Base-by-base conservation (phyloP, 1,284 basidiomycete genomes). In the Naganishia liquefaciens region DNA sequence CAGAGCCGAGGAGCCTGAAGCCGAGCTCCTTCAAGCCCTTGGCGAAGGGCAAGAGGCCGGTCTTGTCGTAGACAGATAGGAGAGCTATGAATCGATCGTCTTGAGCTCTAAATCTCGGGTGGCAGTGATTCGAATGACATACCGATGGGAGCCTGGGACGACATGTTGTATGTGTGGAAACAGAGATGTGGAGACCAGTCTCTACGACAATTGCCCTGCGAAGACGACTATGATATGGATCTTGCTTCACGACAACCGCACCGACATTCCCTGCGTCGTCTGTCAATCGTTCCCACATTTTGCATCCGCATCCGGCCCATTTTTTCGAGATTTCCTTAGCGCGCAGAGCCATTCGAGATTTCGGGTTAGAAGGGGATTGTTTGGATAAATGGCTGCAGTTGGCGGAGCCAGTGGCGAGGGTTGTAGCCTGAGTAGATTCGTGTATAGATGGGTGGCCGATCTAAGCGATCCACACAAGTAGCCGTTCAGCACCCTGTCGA, bases 21-120 rank as follows among this genome's bases (percentile, higher is more conserved):
- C 94, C 94, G 61, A 87, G 85, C 61, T 84, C 83, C 70, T 86
- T 84, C 65, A 99, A 87, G 33, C 87, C 89, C 73, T 87, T 85
- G 44, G 96, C 96, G 63, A 99, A 85, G 67, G 94, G 89, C 67
- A 99, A 79, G 51, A 99, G 86, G 74, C 88, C 87, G 49, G 89
- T 86, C 82, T 99, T 99, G 84, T 99, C 94, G 79, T 97, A 99
- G 65, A 99, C 96, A 47, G 94, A 97, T 64, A 99, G 83, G 65
- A 99, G 82, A 30, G 95, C 95, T 90, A 65, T 54, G 19, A 30
- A 43, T n/a, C 21, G 30, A 40, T n/a, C n/a, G 15, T 50, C 13
- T n/a, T 49, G 40, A n/a, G 27, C 21, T 25, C 50, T 40, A 42
- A 19, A 23, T 33, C 47, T 40, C 15, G 21, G 25, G 37, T 21